A percentile compares a stretch with the other conserved stretches of the same genome.
phyloP scores from a whole-genome alignment of 257 asterid species.

The Ajuga chamaepitys region DNA sequence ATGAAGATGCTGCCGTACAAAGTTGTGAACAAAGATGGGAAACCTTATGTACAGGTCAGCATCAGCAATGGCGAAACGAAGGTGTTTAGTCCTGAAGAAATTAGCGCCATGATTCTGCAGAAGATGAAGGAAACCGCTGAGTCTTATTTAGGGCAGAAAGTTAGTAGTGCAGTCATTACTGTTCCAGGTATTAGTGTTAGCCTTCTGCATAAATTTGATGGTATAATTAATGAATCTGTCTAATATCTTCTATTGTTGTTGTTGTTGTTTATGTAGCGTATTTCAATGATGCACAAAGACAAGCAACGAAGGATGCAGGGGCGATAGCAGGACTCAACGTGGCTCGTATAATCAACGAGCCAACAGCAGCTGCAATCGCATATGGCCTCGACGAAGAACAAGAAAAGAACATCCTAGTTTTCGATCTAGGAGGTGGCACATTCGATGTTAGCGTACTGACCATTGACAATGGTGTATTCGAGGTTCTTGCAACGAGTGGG shows the following conservation, averaged over 20 bases:
- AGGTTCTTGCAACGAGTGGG: conserved; percentile 46
- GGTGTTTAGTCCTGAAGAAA: conserved; percentile 54
- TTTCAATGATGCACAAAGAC: conserved; percentile 54
- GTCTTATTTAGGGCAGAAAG: conserved; percentile 40
- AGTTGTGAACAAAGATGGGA: conserved; percentile 45
- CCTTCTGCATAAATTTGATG: too few species aligned
- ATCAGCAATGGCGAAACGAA: conserved; percentile 38
- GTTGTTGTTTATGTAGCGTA: conserved; percentile 47
- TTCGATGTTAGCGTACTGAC: conserved; percentile 45
- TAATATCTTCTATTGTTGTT: too few species aligned
- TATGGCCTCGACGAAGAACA: conserved; percentile 44
- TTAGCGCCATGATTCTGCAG: conserved; percentile 41
- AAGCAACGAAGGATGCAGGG: conserved; percentile 51
- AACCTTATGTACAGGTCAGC: conserved; percentile 44
- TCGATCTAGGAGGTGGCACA: conserved; percentile 55
- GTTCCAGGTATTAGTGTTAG: conserved; percentile 63
- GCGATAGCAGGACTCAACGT: conserved; percentile 44
- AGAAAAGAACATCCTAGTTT: conserved; percentile 46
- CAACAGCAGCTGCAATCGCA: conserved; percentile 54
- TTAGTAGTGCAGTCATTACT: conserved; percentile 40
- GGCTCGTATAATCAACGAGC: conserved; percentile 49
- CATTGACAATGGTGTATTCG: conserved; percentile 40
- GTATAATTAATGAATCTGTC: too few species aligned
- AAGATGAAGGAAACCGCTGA: conserved; percentile 56
- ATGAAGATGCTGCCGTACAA: conserved; percentile 47